These are phyloP conservation scores for Kodamaea sp. DNA, from an alignment of 1,139 yeast genomes.

Conservation along the genomic window DNA sequence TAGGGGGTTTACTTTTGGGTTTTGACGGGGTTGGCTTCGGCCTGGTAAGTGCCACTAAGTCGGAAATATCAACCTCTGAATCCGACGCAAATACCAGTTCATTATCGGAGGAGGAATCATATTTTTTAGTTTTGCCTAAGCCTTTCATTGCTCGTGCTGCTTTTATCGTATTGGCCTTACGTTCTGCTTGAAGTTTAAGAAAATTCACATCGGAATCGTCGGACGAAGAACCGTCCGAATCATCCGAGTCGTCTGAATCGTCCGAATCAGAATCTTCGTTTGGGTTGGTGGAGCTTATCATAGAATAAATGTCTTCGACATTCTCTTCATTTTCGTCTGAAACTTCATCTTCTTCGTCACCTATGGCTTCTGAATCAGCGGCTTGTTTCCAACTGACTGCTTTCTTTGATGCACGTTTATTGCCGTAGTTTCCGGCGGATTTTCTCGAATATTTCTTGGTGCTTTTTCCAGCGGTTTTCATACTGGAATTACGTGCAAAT, in stretches of 20 bases:
- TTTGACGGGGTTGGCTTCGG: constrained; percentile 8
- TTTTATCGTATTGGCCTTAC: constrained; percentile 56
- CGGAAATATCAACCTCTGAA: constrained; percentile 13
- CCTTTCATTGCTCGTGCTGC: constrained; percentile 49
- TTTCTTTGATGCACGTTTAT: constrained; percentile 29
- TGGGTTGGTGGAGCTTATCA: constrained; percentile 10
- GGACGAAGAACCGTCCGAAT: constrained; percentile 42
- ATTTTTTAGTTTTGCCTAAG: constrained; percentile 7
- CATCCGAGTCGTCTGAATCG: constrained; percentile 29
- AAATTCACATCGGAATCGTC: constrained; percentile 74
- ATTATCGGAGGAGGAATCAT: constrained; percentile 5
- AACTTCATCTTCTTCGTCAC: constrained; percentile 20
- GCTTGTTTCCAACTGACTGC: constrained; percentile 21
- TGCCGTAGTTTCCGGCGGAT: constrained; percentile 12
- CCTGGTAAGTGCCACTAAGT: constrained; percentile 12
- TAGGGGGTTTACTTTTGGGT: constrained; percentile 23
- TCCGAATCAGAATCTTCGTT: constrained; percentile 9
- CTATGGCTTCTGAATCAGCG: constrained; percentile 21
- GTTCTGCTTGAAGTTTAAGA: constrained; percentile 66
- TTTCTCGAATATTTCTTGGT: constrained; percentile 8
- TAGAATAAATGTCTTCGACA: constrained; percentile 27
- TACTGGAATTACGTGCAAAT: constrained; percentile 8
- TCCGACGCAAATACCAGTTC: constrained; percentile 11
- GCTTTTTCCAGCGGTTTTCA: constrained; percentile 11
- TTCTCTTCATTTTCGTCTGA: constrained; percentile 29